phyloP scores from a whole-genome alignment of 768 basidiomycete genomes.

The Mycena galericulata region DNA sequence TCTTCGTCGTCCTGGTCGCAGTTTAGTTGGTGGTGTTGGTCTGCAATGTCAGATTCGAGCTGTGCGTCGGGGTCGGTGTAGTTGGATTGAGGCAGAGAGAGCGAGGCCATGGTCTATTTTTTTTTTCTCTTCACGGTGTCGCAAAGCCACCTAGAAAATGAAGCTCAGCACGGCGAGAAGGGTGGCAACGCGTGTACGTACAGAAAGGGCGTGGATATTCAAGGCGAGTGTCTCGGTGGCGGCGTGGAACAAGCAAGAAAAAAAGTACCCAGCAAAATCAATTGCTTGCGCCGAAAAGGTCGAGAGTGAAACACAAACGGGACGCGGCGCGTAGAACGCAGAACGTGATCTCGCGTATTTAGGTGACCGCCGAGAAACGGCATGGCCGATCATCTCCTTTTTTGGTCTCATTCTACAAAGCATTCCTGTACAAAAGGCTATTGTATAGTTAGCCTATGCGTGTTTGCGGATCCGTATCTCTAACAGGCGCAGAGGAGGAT shows the following conservation, averaged over 20 bases:
- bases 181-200: background rate
- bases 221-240: conserved; percentile 12
- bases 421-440: background rate
- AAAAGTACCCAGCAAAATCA: background rate
- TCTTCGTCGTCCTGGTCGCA: conserved; percentile 36
- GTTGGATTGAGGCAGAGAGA: conserved; percentile 22
- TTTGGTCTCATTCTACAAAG: background rate
- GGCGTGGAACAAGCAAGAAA: background rate
- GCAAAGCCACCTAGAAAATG: conserved; percentile 20
- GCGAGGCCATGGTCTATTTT: conserved; percentile 21
- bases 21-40: conserved; percentile 25
- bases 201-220: background rate
- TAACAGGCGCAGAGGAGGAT: conserved; percentile 65
- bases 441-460: conserved; percentile 10
- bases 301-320: too few relatives aligned
- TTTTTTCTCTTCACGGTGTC: conserved; percentile 10
- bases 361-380: background rate
- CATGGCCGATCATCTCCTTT: background rate
- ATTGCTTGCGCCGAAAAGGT: too few relatives aligned
- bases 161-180: background rate
- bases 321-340: too few relatives aligned
- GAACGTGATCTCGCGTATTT: background rate
- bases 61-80: conserved; percentile 19
- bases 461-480: conserved; percentile 53
- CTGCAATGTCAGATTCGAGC: conserved; percentile 35